A percentile compares a stretch with the other conserved stretches of the same genome.
phyloP scores from a whole-genome alignment of 768 basidiomycete species.

The Mycena rosella region DNA sequence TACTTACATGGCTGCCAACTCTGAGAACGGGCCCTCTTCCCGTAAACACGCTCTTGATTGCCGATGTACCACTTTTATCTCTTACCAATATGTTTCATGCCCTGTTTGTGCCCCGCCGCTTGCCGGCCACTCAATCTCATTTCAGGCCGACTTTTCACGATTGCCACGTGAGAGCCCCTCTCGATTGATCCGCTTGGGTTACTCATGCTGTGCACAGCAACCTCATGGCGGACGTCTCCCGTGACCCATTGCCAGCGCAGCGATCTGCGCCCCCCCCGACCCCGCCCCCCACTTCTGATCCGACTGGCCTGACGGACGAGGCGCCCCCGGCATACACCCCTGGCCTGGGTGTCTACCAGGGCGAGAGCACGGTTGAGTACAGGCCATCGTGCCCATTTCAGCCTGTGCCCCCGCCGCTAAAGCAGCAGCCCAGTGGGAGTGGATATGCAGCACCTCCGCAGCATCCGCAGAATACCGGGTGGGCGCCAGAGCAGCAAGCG shows the following conservation, averaged over 20 bases:
- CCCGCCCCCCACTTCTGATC: slow-evolving; percentile 5
- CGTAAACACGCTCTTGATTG: too few species aligned
- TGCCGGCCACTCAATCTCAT: too few species aligned
- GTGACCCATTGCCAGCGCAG: background rate
- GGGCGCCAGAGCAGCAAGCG: slow-evolving; percentile 6
- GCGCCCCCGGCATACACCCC: slow-evolving; percentile 80
- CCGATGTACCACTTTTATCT: too few species aligned
- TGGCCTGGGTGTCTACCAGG: slow-evolving; percentile 61
- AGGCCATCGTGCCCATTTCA: slow-evolving; percentile 78
- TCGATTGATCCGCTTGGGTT: too few species aligned
- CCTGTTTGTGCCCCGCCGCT: too few species aligned
- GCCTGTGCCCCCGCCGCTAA: slow-evolving; percentile 13
- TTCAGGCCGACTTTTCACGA: too few species aligned
- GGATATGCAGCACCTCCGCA: background rate
- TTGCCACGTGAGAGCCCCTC: too few species aligned
- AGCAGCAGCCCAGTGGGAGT: slow-evolving; percentile 23
- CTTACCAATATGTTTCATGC: too few species aligned
- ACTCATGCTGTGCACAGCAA: too few species aligned
- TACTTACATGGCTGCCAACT: too few species aligned
- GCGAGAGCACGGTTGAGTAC: slow-evolving; percentile 72
- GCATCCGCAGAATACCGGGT: slow-evolving; percentile 1
- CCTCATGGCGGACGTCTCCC: too few species aligned
- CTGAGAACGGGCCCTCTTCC: too few species aligned
- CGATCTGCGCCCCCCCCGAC: slow-evolving; percentile 1
- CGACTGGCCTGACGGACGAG: slow-evolving; percentile 58